Evolutionary conservation across 768 basidiomycete genomes (phyloP), one percentile per base, ranked within the genome.

Genomic region (Termitomyces sp.): DNA sequence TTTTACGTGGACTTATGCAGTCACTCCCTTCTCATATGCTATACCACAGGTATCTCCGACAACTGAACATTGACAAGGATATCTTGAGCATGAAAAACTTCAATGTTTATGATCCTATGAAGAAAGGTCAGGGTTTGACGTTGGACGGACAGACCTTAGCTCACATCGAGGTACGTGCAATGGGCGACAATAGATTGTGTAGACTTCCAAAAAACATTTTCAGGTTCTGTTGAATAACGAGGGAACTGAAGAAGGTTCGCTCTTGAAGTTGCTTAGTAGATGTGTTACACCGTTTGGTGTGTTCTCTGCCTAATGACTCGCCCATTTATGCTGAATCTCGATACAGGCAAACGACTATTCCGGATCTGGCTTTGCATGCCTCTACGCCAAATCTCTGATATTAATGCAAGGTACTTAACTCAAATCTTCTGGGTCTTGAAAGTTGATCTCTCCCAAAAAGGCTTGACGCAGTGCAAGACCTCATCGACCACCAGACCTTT

Each of bases 331-430:
- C 46, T 45, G 32, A 53, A 21, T 19, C 60, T 60, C n/a, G 30
- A 46, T 44, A 24, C 52, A 92, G 92, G 94, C 40, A 98, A 98
- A 68, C 83, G 97, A 24, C 77, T 98, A 28, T 98, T 99, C 80
- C 84, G 95, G 41, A 88, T 96, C 51, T 99, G 97, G 97, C 76
- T 99, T 8, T 97, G 93, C 59, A 88, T 88, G 79, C 97, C 97
- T 19, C 71, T 99, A 58, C 83, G 87, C 30, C 83, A 90, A 38
- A 84, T 85, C 35, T 67, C 78, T 11, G 90, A 90, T 46, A 98
- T 99, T 71, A 95, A 96, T 64, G 86, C 90, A 40, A 79, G 94
- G 93, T 91, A 64, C n/a, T 60, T 55, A 4, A 28, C 45, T 28
- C 38, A 15, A 32, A 12, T 45, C 24, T 38, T 34, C 19, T 12